Evolutionary conservation across 2,329 filamentous ascomycete species (phyloP).

Genomic region (Cytospora chrysosperma): DNA sequence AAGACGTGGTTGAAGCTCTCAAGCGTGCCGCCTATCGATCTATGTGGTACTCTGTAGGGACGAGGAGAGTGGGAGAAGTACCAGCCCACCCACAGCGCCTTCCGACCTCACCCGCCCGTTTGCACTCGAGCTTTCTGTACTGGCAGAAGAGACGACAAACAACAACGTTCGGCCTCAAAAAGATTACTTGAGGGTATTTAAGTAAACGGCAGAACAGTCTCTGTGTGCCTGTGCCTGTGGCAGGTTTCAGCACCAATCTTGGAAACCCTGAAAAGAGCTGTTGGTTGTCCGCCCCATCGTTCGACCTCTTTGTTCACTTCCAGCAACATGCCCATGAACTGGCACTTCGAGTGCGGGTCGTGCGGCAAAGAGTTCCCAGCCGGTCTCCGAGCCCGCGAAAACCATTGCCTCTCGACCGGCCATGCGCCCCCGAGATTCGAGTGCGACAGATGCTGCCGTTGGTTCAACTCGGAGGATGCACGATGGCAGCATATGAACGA

Average conservation of each 20-base stretch:
- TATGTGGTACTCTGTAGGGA: too few species aligned
- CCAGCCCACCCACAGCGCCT: neutral
- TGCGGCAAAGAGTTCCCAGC: conserved; percentile 6
- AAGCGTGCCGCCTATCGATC: neutral
- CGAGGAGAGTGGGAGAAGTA: too few species aligned
- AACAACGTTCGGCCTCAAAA: neutral
- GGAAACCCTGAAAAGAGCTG: neutral
- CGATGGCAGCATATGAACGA: conserved; percentile 14
- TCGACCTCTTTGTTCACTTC: neutral
- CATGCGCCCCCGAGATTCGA: conserved; percentile 4
- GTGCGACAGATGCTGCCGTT: conserved; percentile 3
- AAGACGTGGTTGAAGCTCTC: neutral
- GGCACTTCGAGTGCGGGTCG: conserved; percentile 5
- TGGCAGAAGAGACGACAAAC: neutral
- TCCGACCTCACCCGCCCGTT: neutral
- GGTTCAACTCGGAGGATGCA: neutral
- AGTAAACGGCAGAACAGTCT: neutral
- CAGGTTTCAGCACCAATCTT: neutral
- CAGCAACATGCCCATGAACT: neutral
- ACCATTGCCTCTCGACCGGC: conserved; percentile 10
- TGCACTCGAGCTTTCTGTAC: neutral
- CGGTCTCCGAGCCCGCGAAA: conserved; percentile 8
- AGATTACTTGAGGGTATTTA: too few species aligned
- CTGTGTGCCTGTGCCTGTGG: neutral
- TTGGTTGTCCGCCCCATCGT: neutral